Percentiles rank a stretch among this genome's conserved stretches.
Evolutionary conservation across 2,329 filamentous ascomycete genomes (phyloP).

Genomic region (Thyridium curvatum): DNA sequence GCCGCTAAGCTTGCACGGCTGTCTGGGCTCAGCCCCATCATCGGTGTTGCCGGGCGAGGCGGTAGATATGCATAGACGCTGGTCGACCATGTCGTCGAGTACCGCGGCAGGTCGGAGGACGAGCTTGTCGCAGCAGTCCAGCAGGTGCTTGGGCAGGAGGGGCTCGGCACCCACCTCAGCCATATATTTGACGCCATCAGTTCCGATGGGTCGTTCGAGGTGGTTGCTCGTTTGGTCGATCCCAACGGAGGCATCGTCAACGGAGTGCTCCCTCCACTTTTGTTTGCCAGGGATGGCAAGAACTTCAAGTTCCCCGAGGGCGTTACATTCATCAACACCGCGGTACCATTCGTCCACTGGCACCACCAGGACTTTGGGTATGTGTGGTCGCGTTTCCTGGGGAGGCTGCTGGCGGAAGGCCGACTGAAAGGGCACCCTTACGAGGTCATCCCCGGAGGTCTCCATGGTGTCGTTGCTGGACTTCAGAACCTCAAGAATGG

Average conservation of each 20-base stretch:
- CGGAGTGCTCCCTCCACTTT: slow-evolving; percentile 12
- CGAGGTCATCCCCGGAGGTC: slow-evolving; percentile 41
- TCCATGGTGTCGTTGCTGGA: slow-evolving; percentile 42
- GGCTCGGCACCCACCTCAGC: slow-evolving; percentile 22
- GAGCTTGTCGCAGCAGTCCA: slow-evolving; percentile 31
- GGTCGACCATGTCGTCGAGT: slow-evolving; percentile 44
- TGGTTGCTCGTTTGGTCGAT: slow-evolving; percentile 29
- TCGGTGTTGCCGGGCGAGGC: slow-evolving; percentile 44
- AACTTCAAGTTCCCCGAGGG: slow-evolving; percentile 12
- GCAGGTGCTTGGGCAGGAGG: slow-evolving; percentile 19
- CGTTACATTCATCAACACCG: slow-evolving; percentile 13
- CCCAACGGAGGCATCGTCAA: slow-evolving; percentile 18
- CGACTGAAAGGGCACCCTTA: slow-evolving; percentile 38
- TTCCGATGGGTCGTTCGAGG: slow-evolving; percentile 33
- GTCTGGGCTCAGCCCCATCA: slow-evolving; percentile 47
- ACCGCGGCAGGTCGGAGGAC: slow-evolving; percentile 41
- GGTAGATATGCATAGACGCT: slow-evolving; percentile 35
- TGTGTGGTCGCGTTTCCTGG: slow-evolving; percentile 28
- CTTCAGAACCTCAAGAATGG: slow-evolving; percentile 46
- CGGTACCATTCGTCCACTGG: slow-evolving; percentile 15
- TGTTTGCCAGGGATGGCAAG: slow-evolving; percentile 2
- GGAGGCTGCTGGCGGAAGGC: slow-evolving; percentile 29
- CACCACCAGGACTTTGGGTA: slow-evolving; percentile 26
- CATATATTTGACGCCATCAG: slow-evolving; percentile 46
- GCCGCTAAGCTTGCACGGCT: slow-evolving; percentile 41